These are phyloP conservation scores for Colletotrichum truncatum DNA, from an alignment of 2,329 filamentous ascomycete species.

Conservation along the genomic window DNA sequence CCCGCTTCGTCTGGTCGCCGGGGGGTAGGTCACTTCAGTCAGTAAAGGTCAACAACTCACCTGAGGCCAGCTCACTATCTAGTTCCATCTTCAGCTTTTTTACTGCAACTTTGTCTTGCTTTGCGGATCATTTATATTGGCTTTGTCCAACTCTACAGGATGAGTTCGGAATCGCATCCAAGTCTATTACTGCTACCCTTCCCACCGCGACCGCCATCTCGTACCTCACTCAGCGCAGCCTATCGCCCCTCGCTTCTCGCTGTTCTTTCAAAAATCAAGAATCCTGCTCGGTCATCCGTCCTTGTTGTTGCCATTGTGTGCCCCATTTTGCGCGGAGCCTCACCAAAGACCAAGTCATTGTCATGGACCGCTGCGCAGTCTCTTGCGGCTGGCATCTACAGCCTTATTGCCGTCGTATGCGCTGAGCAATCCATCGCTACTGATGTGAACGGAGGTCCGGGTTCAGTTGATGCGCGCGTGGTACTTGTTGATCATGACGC, in stretches of 20 bases:
- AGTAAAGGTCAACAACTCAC: background rate
- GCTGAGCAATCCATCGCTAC: slow-evolving; percentile 68
- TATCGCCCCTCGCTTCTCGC: slow-evolving; percentile 68
- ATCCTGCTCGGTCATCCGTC: slow-evolving; percentile 43
- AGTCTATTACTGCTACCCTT: slow-evolving; percentile 72
- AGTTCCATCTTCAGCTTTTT: too few species aligned
- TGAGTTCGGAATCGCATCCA: slow-evolving; percentile 39
- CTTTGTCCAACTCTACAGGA: background rate
- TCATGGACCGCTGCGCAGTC: slow-evolving; percentile 76
- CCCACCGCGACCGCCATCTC: slow-evolving; percentile 65
- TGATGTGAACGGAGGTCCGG: slow-evolving; percentile 62
- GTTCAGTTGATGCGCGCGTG: slow-evolving; percentile 80
- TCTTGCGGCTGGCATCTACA: slow-evolving; percentile 82
- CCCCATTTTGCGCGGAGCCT: slow-evolving; percentile 65
- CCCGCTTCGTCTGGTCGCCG: background rate
- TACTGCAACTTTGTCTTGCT: background rate
- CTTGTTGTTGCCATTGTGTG: slow-evolving; percentile 69
- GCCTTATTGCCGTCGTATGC: slow-evolving; percentile 78
- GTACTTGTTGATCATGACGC: slow-evolving; percentile 74
- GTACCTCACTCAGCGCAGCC: slow-evolving; percentile 61
- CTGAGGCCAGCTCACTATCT: too few species aligned
- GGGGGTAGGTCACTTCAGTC: background rate
- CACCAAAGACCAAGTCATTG: slow-evolving; percentile 58
- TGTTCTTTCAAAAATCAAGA: slow-evolving; percentile 59
- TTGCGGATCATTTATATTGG: background rate